These are phyloP conservation scores for Kodamaea restingae DNA, from an alignment of 805 yeast genomes.

Conservation along the genomic window DNA sequence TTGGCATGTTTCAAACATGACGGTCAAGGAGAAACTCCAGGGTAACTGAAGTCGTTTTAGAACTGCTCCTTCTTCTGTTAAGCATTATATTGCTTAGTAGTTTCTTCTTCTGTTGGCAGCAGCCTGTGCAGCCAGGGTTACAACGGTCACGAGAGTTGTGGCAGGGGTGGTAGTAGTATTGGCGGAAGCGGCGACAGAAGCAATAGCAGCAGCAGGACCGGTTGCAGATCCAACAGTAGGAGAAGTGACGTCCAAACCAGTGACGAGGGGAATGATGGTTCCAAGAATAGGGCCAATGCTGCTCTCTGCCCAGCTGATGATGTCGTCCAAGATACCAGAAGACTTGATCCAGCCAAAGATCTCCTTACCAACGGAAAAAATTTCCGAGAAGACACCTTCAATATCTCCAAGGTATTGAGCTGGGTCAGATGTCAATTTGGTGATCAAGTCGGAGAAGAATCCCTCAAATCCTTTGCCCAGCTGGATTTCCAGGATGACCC, in stretches of 20 bases:
- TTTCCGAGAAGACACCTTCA: slow-evolving; percentile 30
- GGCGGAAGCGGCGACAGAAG: slow-evolving; percentile 12
- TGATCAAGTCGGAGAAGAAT: slow-evolving; percentile 25
- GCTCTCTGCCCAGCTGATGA: slow-evolving; percentile 20
- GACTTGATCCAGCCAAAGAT: slow-evolving; percentile 35
- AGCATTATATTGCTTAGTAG: slow-evolving; percentile 10
- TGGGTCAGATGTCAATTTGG: slow-evolving; percentile 38
- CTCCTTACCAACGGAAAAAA: slow-evolving; percentile 32
- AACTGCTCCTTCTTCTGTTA: not conserved
- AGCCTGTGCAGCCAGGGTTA: slow-evolving; percentile 12
- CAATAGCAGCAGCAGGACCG: slow-evolving; percentile 10
- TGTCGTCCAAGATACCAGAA: slow-evolving; percentile 30
- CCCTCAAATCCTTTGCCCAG: too few species aligned
- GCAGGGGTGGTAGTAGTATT: slow-evolving; percentile 1
- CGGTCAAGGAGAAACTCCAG: not conserved
- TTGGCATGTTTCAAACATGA: slow-evolving; percentile 1
- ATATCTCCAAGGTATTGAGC: slow-evolving; percentile 28
- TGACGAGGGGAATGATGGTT: slow-evolving; percentile 28
- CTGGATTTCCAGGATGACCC: slow-evolving; percentile 27
- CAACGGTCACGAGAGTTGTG: slow-evolving; percentile 11
- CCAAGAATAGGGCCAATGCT: slow-evolving; percentile 26
- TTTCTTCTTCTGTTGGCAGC: slow-evolving; percentile 15
- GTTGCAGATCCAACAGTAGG: slow-evolving; percentile 17
- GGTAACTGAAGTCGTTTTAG: not conserved
- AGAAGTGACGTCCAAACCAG: slow-evolving; percentile 22